Percentiles rank a stretch among this genome's conserved stretches.
phyloP scores from a whole-genome alignment of 805 yeast species.

The Teunomyces stri region DNA sequence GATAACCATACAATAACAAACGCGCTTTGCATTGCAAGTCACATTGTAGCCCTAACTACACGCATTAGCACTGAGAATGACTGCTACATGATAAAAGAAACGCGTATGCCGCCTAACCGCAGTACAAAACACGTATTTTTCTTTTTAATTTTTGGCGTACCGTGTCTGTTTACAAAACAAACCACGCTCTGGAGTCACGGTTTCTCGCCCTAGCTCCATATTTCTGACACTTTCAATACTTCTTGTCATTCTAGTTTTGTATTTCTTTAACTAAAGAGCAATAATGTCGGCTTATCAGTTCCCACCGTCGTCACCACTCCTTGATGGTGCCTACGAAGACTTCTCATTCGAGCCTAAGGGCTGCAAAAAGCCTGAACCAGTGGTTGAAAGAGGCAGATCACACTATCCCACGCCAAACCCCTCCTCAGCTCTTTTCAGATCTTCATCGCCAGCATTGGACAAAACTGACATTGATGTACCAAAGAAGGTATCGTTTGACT shows the following conservation, averaged over 20 bases:
- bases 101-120: background rate
- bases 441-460: constrained; percentile 36
- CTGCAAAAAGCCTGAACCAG: constrained; percentile 5
- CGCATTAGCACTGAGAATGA: background rate
- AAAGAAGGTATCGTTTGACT: constrained; percentile 11
- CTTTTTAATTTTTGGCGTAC: background rate
- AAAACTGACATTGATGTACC: constrained; percentile 6
- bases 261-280: background rate
- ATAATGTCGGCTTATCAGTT: constrained; percentile 31
- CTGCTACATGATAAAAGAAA: background rate
- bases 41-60: background rate
- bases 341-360: constrained; percentile 4
- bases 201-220: background rate
- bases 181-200: constrained; percentile 3
- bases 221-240: background rate
- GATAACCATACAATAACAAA: too few species aligned
- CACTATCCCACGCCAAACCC: constrained; percentile 74
- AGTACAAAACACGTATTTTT: background rate
- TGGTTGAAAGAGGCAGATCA: constrained; percentile 14
- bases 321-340: constrained; percentile 9
- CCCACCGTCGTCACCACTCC: constrained; percentile 54
- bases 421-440: constrained; percentile 45
- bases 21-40: background rate
- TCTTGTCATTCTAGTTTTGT: background rate
- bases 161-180: constrained; percentile 5